Evolutionary conservation across 2,329 filamentous ascomycete genomes (phyloP).

Genomic region (Chalara sp.): DNA sequence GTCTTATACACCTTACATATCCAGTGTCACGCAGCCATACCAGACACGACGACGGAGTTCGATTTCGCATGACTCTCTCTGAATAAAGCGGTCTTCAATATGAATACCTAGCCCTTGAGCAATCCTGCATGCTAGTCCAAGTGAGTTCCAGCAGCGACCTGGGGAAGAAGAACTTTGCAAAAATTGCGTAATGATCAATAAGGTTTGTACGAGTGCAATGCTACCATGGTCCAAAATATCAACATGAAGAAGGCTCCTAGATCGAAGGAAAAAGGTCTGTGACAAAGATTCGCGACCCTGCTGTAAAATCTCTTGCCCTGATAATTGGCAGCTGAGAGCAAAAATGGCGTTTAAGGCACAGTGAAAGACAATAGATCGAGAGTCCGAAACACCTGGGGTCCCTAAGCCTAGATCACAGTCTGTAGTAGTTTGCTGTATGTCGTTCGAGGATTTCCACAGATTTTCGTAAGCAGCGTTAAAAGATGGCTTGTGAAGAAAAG

Average conservation of each 20-base stretch:
- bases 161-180: slow-evolving; percentile 6
- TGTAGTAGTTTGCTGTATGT: not conserved
- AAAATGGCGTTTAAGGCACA: slow-evolving; percentile 7
- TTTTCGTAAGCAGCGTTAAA: not conserved
- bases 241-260: slow-evolving; percentile 2
- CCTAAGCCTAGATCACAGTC: not conserved
- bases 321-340: slow-evolving; percentile 4
- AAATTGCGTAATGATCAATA: slow-evolving; percentile 7
- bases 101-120: not conserved
- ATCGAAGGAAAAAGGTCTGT: slow-evolving; percentile 2
- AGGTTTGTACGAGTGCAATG: slow-evolving; percentile 6
- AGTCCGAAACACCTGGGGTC: not conserved
- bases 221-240: slow-evolving; percentile 5
- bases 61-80: not conserved
- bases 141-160: not conserved
- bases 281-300: not conserved
- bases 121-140: not conserved
- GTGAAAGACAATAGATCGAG: not conserved
- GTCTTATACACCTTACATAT: not conserved
- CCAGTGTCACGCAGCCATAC: not conserved
- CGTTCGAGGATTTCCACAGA: not conserved
- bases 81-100: not conserved
- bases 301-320: not conserved
- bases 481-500: not conserved
- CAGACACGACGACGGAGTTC: not conserved